Evolutionary conservation across 108 stramenopile species (phyloP), one percentile per base, ranked within the genome.

Genomic region (Pelagomonas calceolata): DNA sequence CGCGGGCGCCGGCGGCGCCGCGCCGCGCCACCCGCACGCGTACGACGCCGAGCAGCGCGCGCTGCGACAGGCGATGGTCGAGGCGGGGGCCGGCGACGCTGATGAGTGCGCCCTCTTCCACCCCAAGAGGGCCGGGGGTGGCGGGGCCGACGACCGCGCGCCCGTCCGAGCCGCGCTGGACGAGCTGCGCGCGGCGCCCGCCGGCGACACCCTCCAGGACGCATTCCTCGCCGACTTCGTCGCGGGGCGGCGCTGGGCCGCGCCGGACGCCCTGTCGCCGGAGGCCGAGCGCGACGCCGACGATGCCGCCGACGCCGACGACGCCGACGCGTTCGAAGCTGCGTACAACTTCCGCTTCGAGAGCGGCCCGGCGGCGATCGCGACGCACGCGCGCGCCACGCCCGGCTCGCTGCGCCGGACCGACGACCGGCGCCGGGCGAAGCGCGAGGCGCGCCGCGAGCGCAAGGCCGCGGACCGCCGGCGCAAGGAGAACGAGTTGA

Each of bases 291-390:
- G 64, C 32, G 67, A 82, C 36, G 83, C 76, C 32, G 71, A 79
- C 45, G 90, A 92, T 63, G 88, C 87, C 65, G 95, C 95, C 43
- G 87, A 87, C 65, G 89, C 88, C 34, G 81, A 90, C 37, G 86
- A 92, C n/a, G 88, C 86, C 65, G 99, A 99, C 73, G 92, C 85
- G 30, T 99, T 93, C 81, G 99, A 99, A 86, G 85, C 89, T 70
- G 89, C 94, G 74, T 98, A 96, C 88, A 99, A 99, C 74, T 98
- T 99, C 75, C 90, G 99, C 31, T 98, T 97, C 79, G 99, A 99
- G 82, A 91, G 89, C 30, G 81, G 82, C 29, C 80, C 76, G 65
- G 71, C 77, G 15, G 79, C 86, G 18, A 76, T 84, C 43, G 34
- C 69, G 82, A 29, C 79, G 79, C 35, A 81, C 80, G 0, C 80